Percentiles rank a stretch among this genome's conserved stretches.
These are phyloP conservation scores for Blastocystis sp. DNA, from an alignment of 352 stramenopile species.

Conservation along the genomic window DNA sequence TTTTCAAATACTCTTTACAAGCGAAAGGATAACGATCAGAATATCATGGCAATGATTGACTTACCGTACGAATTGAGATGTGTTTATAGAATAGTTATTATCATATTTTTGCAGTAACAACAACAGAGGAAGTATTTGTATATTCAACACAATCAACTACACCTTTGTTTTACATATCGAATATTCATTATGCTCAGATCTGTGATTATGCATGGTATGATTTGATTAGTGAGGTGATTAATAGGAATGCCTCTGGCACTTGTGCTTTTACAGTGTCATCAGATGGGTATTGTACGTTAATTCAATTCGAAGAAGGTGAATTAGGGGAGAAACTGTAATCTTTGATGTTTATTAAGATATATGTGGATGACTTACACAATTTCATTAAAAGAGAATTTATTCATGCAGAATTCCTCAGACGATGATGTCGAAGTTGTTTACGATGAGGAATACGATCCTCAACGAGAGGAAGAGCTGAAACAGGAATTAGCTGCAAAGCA, in stretches of 20 bases:
- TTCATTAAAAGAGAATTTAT: background rate
- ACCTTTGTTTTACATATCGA: constrained; percentile 30
- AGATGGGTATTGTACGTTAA: constrained; percentile 45
- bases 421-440: constrained; percentile 49
- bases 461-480: constrained; percentile 41
- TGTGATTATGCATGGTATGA: constrained; percentile 44
- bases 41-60: background rate
- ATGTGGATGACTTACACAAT: background rate
- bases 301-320: constrained; percentile 41
- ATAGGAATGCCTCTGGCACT: background rate
- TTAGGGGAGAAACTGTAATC: constrained; percentile 1
- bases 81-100: background rate
- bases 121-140: constrained; percentile 55
- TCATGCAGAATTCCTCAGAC: background rate
- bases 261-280: constrained; percentile 45
- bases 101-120: constrained; percentile 26
- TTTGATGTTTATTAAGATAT: background rate
- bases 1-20: constrained; percentile 6
- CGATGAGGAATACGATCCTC: constrained; percentile 51
- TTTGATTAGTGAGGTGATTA: background rate
- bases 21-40: background rate
- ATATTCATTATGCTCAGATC: constrained; percentile 62
- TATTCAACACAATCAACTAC: background rate
- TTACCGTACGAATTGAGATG: background rate
- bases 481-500: background rate